Conservation (phyloP, 495 filamentous ascomycete genomes). For the Lentithecium fluviatile region DNA sequence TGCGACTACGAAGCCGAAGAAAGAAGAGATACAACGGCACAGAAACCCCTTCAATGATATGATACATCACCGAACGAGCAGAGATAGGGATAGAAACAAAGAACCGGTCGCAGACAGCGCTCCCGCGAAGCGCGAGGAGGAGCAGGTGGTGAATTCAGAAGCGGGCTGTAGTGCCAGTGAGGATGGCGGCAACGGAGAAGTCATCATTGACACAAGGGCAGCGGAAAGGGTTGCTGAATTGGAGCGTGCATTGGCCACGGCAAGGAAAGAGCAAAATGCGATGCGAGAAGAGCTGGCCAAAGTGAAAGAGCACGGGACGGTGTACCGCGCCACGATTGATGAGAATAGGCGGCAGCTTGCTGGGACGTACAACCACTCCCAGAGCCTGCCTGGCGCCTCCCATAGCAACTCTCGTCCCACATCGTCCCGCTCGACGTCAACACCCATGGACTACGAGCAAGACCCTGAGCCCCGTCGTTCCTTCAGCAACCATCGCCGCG, state of each 20-base stretch:
- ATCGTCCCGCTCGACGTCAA: not conserved
- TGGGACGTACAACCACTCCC: not conserved
- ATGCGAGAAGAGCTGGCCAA: constrained; percentile 30
- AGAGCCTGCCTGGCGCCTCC: not conserved
- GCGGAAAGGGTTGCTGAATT: constrained; percentile 28
- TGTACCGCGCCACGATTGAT: constrained; percentile 26
- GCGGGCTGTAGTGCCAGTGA: too few relatives aligned
- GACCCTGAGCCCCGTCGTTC: constrained; percentile 5
- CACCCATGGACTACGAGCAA: constrained; percentile 10
- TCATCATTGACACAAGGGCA: constrained; percentile 8
- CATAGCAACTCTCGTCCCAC: not conserved
- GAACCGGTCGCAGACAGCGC: not conserved
- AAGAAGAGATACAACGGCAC: constrained; percentile 32
- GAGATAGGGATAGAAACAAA: constrained; percentile 3
- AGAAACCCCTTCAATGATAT: constrained; percentile 33
- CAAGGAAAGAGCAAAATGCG: constrained; percentile 24
- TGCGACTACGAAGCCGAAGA: constrained; percentile 23
- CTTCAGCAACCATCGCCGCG: constrained; percentile 1
- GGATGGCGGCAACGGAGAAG: not conserved
- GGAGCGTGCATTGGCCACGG: constrained; percentile 24
- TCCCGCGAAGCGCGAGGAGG: constrained; percentile 13
- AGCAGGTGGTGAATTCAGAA: too few relatives aligned
- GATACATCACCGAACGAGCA: constrained; percentile 13
- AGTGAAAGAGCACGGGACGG: constrained; percentile 9
- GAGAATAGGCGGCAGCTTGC: constrained; percentile 23